Percentiles rank a stretch among this genome's conserved stretches.
Conservation (phyloP, 2,329 filamentous ascomycete genomes). For the Coleophoma cylindrospora region DNA sequence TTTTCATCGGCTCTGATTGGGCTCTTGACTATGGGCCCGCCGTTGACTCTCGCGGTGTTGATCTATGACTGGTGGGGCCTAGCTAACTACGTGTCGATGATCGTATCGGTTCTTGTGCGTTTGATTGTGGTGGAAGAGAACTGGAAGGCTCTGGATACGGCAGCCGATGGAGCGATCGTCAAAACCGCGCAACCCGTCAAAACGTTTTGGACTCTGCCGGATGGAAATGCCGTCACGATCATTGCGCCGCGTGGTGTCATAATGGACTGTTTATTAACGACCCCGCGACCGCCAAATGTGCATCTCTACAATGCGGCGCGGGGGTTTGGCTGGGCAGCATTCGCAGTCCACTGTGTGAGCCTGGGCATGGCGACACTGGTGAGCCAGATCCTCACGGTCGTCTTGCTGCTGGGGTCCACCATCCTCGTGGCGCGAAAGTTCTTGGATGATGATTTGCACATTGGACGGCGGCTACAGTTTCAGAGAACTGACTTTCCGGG, state of each 20-base stretch:
- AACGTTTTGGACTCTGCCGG: background rate
- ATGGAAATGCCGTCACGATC: background rate
- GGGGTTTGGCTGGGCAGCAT: background rate
- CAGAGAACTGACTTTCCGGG: background rate
- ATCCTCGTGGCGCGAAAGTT: background rate
- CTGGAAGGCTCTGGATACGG: background rate
- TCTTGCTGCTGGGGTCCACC: background rate
- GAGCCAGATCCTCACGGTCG: background rate
- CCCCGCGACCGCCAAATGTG: background rate
- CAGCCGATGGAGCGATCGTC: background rate
- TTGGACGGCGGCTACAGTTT: background rate
- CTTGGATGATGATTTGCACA: background rate
- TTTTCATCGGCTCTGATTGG: background rate
- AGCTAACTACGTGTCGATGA: background rate
- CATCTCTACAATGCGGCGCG: background rate
- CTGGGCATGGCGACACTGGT: background rate
- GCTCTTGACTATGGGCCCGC: background rate
- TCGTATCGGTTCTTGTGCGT: background rate
- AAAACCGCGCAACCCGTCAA: background rate
- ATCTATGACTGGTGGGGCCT: background rate
- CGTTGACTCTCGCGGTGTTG: background rate
- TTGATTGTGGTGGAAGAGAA: background rate
- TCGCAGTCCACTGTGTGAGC: background rate
- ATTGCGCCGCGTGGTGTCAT: background rate
- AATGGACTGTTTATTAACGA: background rate